Base-by-base conservation (phyloP, 2,329 filamentous ascomycete species). In the Fusarium neocosmosporiellum region DNA sequence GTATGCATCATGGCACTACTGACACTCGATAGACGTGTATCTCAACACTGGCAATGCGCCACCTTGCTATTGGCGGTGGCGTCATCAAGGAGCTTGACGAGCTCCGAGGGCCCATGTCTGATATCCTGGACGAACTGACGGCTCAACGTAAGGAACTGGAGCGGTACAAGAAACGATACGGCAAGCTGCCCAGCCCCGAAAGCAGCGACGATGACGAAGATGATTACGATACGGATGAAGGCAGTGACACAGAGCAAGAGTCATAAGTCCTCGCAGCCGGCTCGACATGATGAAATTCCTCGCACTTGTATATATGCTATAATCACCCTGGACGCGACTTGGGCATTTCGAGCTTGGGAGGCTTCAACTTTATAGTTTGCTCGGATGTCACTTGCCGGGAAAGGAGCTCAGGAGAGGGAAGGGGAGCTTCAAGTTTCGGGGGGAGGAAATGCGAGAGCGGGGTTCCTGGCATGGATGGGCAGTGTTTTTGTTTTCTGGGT, bases 21-120 rank as follows among this genome's bases (percentile, higher is more conserved):
- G 74, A 82, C 68, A 16, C 43, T 18, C 11, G 62, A 74, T 53
- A 97, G 94, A 92, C 94, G 59, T 96, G 94, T 79, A 89, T 95
- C 75, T 93, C 92, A 34, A 94, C 94, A 1, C 88, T 98, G 59
- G 86, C 90, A 14, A 86, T 98, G 77, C 92, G 96, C 57, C 92
- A 97, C 81, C 89, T 97, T 81, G 89, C 94, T 74, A 88, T 88
- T 36, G 94, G 94, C 14, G 89, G 92, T 76, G 89, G 86, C 43
- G 81, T 82, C 2, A 87, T 94, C 57, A 84, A 86, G 50, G 86
- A 88, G 71, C 88, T 97, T 29, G 88, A 93, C 61, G 89, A 94
- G 73, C 89, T 97, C 68, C 91, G 94, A 13, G 92, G 90, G 22
- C 93, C 95, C 4, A 98, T 98, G 88, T 82, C 86, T 13, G 89